These are phyloP conservation scores for Alternaria brassicae DNA, from an alignment of 2,329 filamentous ascomycete species.

Conservation along the genomic window DNA sequence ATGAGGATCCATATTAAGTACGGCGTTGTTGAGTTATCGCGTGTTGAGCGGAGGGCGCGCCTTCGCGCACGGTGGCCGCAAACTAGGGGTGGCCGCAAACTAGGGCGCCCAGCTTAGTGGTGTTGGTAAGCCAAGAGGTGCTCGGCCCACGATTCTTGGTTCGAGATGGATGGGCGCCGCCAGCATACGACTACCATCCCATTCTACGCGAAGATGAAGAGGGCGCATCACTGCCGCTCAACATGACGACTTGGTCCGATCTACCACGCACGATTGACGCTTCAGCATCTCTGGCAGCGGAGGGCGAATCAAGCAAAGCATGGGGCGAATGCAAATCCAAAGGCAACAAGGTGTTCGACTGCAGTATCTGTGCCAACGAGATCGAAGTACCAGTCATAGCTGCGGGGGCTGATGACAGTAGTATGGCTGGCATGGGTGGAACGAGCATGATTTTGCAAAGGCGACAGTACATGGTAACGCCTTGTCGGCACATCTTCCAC, in stretches of 20 bases:
- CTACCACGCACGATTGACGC: slow-evolving; percentile 18
- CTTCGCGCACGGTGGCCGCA: too few relatives aligned
- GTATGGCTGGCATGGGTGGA: slow-evolving; percentile 54
- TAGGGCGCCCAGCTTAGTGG: too few relatives aligned
- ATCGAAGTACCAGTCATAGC: slow-evolving; percentile 86
- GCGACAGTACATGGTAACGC: slow-evolving; percentile 94
- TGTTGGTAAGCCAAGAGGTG: slow-evolving; percentile 81
- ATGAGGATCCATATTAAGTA: too few relatives aligned
- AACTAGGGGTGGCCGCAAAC: too few relatives aligned
- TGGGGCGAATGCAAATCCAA: slow-evolving; percentile 58
- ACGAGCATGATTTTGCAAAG: slow-evolving; percentile 72
- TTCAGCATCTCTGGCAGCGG: slow-evolving; percentile 18
- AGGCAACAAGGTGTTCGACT: slow-evolving; percentile 76
- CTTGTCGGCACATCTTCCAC: slow-evolving; percentile 95
- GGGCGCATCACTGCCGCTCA: slow-evolving; percentile 77
- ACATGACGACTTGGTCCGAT: slow-evolving; percentile 54
- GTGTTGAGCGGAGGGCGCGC: too few relatives aligned
- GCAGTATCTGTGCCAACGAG: slow-evolving; percentile 91
- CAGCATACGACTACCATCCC: slow-evolving; percentile 94
- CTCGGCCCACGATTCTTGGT: slow-evolving; percentile 89
- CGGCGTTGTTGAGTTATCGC: too few relatives aligned
- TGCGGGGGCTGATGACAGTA: slow-evolving; percentile 48
- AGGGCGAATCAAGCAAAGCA: slow-evolving; percentile 19
- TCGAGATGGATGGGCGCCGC: slow-evolving; percentile 69
- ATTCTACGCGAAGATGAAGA: slow-evolving; percentile 85